phyloP scores from a whole-genome alignment of 108 stramenopile genomes.

The Fragilariopsis cylindrus region DNA sequence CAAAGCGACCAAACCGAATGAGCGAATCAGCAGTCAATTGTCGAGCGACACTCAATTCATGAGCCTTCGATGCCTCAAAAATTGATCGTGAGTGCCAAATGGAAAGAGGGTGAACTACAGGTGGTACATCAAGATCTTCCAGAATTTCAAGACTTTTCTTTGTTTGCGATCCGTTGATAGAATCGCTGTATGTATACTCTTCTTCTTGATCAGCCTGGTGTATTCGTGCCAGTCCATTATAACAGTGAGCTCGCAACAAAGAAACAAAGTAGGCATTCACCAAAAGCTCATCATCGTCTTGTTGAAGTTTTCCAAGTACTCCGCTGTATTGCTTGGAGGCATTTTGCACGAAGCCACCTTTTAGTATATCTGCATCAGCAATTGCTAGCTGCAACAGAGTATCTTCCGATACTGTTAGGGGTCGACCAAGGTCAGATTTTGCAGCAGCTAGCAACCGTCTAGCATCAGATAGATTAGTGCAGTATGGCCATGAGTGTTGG shows the following conservation, averaged over 20 bases:
- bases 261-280: not conserved
- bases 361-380: constrained; percentile 65
- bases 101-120: constrained; percentile 10
- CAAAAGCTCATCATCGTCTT: not conserved
- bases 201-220: constrained; percentile 4
- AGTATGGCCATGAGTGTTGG: constrained; percentile 62
- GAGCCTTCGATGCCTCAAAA: constrained; percentile 7
- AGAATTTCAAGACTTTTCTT: constrained; percentile 13
- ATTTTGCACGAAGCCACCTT: constrained; percentile 44
- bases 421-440: constrained; percentile 39
- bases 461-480: constrained; percentile 47
- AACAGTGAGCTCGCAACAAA: constrained; percentile 30
- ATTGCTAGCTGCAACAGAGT: constrained; percentile 54
- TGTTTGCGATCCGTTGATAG: not conserved
- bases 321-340: constrained; percentile 36
- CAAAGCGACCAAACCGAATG: constrained; percentile 37
- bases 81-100: constrained; percentile 17
- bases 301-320: constrained; percentile 11
- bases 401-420: constrained; percentile 34
- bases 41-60: constrained; percentile 51
- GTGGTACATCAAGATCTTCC: constrained; percentile 6
- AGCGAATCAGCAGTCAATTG: constrained; percentile 65
- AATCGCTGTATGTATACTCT: not conserved
- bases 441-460: constrained; percentile 40
- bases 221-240: constrained; percentile 25